Evolutionary conservation across 2,329 filamentous ascomycete genomes (phyloP).

Genomic region (Lasiodiplodia theobromae): DNA sequence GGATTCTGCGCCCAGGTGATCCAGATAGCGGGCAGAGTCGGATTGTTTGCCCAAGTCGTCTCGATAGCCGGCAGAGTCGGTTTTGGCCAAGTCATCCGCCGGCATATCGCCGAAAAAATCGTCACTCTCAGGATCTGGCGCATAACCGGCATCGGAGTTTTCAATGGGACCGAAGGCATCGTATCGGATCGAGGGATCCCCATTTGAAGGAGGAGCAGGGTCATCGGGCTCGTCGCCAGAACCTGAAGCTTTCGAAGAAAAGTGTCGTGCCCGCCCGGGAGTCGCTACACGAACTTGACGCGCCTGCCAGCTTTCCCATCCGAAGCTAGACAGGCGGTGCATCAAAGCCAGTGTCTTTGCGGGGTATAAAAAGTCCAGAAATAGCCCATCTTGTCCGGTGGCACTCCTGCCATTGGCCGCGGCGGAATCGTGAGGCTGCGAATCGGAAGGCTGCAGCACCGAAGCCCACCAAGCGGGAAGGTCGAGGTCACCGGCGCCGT

Average conservation of each 20-base stretch:
- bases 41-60: no score
- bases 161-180: not conserved
- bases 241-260: slow-evolving; percentile 35
- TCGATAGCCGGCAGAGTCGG: no score
- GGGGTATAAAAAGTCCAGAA: slow-evolving; percentile 59
- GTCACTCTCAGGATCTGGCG: not conserved
- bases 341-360: slow-evolving; percentile 52
- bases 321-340: slow-evolving; percentile 37
- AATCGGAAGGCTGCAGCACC: slow-evolving; percentile 24
- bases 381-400: not conserved
- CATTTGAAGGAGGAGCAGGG: not conserved
- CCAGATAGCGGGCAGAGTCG: not conserved
- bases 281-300: slow-evolving; percentile 6
- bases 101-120: slow-evolving; percentile 1
- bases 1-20: not conserved
- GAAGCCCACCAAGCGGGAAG: slow-evolving; percentile 44
- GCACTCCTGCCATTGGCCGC: not conserved
- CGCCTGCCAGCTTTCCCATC: slow-evolving; percentile 32
- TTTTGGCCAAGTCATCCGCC: no score
- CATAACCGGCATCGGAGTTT: not conserved
- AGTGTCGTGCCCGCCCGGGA: slow-evolving; percentile 33
- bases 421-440: slow-evolving; percentile 23
- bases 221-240: not conserved
- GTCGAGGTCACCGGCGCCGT: slow-evolving; percentile 58
- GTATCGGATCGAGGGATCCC: not conserved